A percentile compares a stretch with the other conserved stretches of the same genome.
These are phyloP conservation scores for Hericium alpestre DNA, from an alignment of 768 basidiomycete genomes.

Conservation along the genomic window DNA sequence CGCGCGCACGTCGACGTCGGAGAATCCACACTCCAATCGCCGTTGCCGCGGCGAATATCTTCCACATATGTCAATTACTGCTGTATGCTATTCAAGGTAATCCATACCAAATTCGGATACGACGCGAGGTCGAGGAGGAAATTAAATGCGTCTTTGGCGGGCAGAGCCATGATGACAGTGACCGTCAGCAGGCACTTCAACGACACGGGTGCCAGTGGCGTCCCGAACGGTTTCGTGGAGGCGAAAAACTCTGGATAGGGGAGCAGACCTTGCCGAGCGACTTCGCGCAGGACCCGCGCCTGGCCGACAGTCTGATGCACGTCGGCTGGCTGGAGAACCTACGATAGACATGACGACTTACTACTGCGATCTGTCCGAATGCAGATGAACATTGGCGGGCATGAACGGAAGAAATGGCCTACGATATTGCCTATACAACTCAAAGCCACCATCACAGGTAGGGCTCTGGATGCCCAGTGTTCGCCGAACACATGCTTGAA, in stretches of 20 bases:
- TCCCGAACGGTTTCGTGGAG: slow-evolving; percentile 37
- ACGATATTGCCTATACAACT: slow-evolving; percentile 15
- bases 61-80: neutral
- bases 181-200: slow-evolving; percentile 29
- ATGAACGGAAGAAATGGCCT: slow-evolving; percentile 22
- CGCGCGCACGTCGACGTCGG: slow-evolving; percentile 16
- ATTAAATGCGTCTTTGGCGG: slow-evolving; percentile 25
- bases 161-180: slow-evolving; percentile 30
- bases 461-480: slow-evolving; percentile 16
- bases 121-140: slow-evolving; percentile 30
- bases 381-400: slow-evolving; percentile 25
- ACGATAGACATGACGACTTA: slow-evolving; percentile 1
- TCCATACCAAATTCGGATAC: slow-evolving; percentile 27
- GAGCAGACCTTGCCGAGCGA: slow-evolving; percentile 42
- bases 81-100: neutral
- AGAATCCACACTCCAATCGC: slow-evolving; percentile 24
- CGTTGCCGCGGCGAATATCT: slow-evolving; percentile 20
- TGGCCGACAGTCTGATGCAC: slow-evolving; percentile 25
- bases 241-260: slow-evolving; percentile 39
- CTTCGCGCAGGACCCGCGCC: slow-evolving; percentile 38
- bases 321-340: neutral
- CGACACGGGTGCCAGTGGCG: slow-evolving; percentile 32
- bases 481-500: slow-evolving; percentile 39
- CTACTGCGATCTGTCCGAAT: slow-evolving; percentile 18
- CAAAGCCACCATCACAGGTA: slow-evolving; percentile 9